Base-by-base conservation (phyloP, 805 yeast species). In the Ogataea sp. region DNA sequence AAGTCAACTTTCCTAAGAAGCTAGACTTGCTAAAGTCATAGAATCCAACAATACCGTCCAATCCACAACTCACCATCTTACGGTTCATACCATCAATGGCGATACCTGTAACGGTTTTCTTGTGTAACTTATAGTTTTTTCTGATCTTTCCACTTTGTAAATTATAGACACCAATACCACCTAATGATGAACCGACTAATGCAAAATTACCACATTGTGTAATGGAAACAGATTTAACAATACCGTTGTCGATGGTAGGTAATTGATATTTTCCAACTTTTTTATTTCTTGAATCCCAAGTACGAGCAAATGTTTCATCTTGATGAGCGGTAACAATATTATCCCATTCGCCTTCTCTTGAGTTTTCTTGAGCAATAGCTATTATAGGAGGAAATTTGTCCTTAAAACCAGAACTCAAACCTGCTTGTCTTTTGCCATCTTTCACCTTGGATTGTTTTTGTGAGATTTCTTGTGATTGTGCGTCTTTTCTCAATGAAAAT, bases 201-300 rank as follows among this genome's bases (percentile, higher is more conserved):
- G 84, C 96, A 60, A 94, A 93, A 59, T 94, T 94, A 29, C 98
- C 98, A 70, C 99, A 93, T 41, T 79, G 83, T 0, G 97, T 84
- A 18, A 90, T 75, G 16, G 83, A 72, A 8, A 87, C 90, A 24
- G 83, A 59, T 54, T 81, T 84, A 8, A 79, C 94, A 9, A 73
- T 53, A 2, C 90, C 87, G 5, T 72, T 78, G 60, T 93, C 97
- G n/a, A 75, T 73, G 1, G 96, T 84, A 3, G 66, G 58, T 28
- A 94, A 65, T 28, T 67, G 67, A 68, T 80, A 75, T 43, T 81
- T 73, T 18, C 97, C 97, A 3, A 88, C 77, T 53, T 88, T 78
- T 46, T 84, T 89, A 43, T 72, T 74, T 46, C 74, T 75, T 7
- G 87, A 76, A 53, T 80, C 81, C 97, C 98, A 93, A 1, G 96